Evolutionary conservation across 1,139 yeast genomes (phyloP).

Genomic region (Protomyces gravidus): DNA sequence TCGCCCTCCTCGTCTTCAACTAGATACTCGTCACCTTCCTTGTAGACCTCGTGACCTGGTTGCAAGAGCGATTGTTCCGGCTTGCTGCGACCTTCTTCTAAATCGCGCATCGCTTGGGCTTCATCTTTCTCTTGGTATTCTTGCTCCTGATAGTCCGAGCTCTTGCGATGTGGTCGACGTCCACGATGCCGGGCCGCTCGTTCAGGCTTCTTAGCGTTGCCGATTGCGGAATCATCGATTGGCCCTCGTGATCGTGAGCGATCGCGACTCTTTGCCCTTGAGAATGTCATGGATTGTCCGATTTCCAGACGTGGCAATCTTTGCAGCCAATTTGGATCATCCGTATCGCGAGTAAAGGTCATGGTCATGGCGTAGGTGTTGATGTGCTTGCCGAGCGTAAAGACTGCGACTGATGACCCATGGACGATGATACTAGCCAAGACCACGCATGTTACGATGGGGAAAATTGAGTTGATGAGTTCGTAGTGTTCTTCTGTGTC

Average conservation of each 20-base stretch:
- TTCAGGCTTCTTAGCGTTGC: constrained; percentile 3
- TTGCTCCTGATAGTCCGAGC: constrained; percentile 7
- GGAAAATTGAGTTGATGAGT: constrained; percentile 78
- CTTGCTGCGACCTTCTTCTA: constrained; percentile 15
- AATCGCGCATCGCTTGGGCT: background rate
- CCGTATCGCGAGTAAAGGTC: constrained; percentile 70
- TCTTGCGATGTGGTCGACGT: constrained; percentile 1
- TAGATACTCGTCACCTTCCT: constrained; percentile 73
- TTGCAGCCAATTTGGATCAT: constrained; percentile 73
- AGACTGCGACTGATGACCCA: constrained; percentile 94
- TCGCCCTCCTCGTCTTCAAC: constrained; percentile 93
- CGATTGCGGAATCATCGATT: constrained; percentile 21
- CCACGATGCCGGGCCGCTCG: background rate
- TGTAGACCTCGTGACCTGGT: constrained; percentile 51
- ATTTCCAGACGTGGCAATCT: constrained; percentile 76
- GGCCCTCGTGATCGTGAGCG: constrained; percentile 3
- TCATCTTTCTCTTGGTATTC: background rate
- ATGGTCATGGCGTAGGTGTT: constrained; percentile 90
- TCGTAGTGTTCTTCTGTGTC: constrained; percentile 62
- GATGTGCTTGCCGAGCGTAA: constrained; percentile 79
- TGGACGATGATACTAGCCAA: constrained; percentile 86
- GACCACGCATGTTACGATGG: constrained; percentile 77
- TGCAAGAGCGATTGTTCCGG: constrained; percentile 29
- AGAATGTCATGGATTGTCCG: constrained; percentile 73
- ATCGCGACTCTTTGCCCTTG: constrained; percentile 54